phyloP scores from a whole-genome alignment of 73 alveolate species.

The Paramecium caudatum region DNA sequence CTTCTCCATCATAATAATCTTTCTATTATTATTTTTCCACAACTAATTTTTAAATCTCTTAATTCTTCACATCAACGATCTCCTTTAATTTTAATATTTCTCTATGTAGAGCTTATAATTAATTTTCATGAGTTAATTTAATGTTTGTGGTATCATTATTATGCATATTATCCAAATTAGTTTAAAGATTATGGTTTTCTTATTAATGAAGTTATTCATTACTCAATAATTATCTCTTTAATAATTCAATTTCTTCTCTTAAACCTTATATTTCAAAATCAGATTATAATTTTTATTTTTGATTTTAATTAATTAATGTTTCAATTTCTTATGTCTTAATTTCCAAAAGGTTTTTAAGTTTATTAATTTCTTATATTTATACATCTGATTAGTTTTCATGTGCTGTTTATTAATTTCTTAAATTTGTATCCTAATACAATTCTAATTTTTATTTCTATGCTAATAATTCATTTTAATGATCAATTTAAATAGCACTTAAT shows the following conservation, averaged over 20 bases:
- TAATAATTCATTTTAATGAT: constrained; percentile 45
- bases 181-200: constrained; percentile 35
- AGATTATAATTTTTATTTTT: background rate
- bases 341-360: constrained; percentile 51
- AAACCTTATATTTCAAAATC: background rate
- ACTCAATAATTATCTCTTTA: constrained; percentile 44
- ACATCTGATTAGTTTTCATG: constrained; percentile 59
- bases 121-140: constrained; percentile 50
- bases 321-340: constrained; percentile 52
- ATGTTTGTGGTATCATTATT: constrained; percentile 59
- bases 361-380: background rate
- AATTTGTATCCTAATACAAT: constrained; percentile 29
- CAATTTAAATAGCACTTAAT: constrained; percentile 55
- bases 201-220: constrained; percentile 47
- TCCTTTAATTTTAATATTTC: constrained; percentile 61
- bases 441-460: constrained; percentile 36
- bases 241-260: constrained; percentile 42
- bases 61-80: constrained; percentile 43
- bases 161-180: constrained; percentile 34
- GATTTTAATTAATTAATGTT: constrained; percentile 1
- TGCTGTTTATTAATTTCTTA: constrained; percentile 36
- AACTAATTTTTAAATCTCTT: constrained; percentile 26
- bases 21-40: constrained; percentile 53
- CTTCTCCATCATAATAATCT: constrained; percentile 69
- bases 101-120: constrained; percentile 40